phyloP scores from a whole-genome alignment of 1,139 yeast species.

The Hansenula lynferdii region DNA sequence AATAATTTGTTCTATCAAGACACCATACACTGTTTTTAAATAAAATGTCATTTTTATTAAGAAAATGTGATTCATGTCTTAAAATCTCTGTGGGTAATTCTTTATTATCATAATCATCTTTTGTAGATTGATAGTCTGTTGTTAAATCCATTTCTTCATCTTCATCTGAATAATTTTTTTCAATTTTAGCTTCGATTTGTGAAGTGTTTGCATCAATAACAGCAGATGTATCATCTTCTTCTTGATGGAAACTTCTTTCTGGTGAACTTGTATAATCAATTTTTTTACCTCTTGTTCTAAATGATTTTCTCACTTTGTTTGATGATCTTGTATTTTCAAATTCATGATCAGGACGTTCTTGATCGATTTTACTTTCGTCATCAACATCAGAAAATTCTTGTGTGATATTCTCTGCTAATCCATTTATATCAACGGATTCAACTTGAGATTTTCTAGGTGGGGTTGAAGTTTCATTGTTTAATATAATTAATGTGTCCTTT shows the following conservation, averaged over 20 bases:
- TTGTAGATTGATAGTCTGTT: no score
- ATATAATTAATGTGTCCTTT: no score
- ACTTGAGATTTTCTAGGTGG: no score
- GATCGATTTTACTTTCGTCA: conserved; percentile 17
- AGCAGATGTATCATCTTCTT: not conserved
- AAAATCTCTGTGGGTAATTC: conserved; percentile 3
- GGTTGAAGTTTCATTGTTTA: no score
- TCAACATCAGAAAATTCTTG: conserved; percentile 23
- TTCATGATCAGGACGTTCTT: conserved; percentile 2
- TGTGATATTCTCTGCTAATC: conserved; percentile 13
- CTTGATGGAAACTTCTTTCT: not conserved
- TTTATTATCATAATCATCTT: no score
- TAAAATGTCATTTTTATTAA: conserved; percentile 22
- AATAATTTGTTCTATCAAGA: conserved; percentile 26
- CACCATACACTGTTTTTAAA: conserved; percentile 30
- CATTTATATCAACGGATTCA: not conserved
- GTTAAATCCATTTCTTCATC: no score
- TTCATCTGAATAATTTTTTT: not conserved
- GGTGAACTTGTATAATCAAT: not conserved
- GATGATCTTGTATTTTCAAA: not conserved
- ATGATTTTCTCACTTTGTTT: not conserved
- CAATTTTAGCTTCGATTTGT: not conserved
- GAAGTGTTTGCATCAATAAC: not conserved
- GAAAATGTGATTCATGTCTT: conserved; percentile 3
- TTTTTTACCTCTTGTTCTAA: not conserved